Conservation (phyloP, 2,329 filamentous ascomycete genomes). For the Oidium heveae region DNA sequence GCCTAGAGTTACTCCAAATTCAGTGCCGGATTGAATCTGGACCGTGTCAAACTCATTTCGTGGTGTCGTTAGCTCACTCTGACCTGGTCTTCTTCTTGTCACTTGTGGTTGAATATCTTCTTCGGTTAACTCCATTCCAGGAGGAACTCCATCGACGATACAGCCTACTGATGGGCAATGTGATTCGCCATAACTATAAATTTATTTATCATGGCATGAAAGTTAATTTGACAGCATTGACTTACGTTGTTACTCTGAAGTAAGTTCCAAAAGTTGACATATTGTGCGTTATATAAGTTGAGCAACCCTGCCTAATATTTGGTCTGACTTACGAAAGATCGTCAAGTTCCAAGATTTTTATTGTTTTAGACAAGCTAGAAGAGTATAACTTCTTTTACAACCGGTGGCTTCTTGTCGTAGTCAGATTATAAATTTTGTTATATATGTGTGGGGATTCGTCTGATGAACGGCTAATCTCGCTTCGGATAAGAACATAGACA, state of each 20-base stretch:
- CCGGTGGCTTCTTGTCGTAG: too few species aligned
- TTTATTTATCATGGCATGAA: conserved; percentile 1
- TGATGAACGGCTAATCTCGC: too few species aligned
- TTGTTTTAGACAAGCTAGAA: too few species aligned
- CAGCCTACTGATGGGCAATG: conserved; percentile 85
- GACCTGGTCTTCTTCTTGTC: conserved; percentile 69
- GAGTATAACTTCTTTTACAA: too few species aligned
- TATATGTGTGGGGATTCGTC: too few species aligned
- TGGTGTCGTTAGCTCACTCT: conserved; percentile 74
- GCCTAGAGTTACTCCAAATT: conserved; percentile 70
- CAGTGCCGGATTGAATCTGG: conserved; percentile 77
- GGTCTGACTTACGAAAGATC: too few species aligned
- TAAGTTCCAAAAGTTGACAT: conserved; percentile 78
- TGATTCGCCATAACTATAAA: conserved; percentile 42
- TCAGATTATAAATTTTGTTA: too few species aligned
- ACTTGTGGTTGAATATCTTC: conserved; percentile 84
- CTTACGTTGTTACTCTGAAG: conserved; percentile 54
- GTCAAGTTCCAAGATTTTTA: too few species aligned
- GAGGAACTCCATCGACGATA: conserved; percentile 82
- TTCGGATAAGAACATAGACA: too few species aligned
- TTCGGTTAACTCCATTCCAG: conserved; percentile 66
- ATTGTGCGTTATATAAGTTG: not conserved
- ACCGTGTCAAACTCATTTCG: conserved; percentile 81
- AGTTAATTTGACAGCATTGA: conserved; percentile 2
- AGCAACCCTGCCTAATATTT: too few species aligned